phyloP scores from a whole-genome alignment of 805 yeast genomes.

The Brettanomyces anomalus region DNA sequence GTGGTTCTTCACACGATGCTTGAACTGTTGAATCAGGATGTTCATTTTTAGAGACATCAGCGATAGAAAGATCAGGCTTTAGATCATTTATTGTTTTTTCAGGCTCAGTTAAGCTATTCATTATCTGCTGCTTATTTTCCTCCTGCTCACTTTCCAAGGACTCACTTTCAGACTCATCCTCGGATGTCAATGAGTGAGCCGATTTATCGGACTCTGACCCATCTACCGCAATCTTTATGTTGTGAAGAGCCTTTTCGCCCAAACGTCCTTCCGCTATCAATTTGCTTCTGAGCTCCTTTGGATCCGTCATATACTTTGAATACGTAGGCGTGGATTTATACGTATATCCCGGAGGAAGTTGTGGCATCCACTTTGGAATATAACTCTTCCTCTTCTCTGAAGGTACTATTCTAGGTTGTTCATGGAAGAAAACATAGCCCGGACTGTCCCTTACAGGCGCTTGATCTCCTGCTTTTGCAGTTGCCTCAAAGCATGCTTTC shows the following conservation, averaged over 20 bases:
- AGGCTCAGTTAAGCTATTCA: not conserved
- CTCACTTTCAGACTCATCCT: not conserved
- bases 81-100: not conserved
- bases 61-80: no score
- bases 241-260: constrained; percentile 71
- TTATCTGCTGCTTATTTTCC: not conserved
- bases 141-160: not conserved
- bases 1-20: no score
- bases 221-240: constrained; percentile 27
- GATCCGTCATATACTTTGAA: constrained; percentile 55
- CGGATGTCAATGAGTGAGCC: not conserved
- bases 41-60: no score
- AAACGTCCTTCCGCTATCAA: constrained; percentile 73
- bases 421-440: constrained; percentile 1
- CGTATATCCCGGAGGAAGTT: constrained; percentile 90
- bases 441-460: constrained; percentile 3
- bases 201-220: not conserved
- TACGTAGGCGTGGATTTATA: constrained; percentile 70
- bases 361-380: constrained; percentile 70
- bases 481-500: constrained; percentile 4
- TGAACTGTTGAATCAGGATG: no score
- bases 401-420: constrained; percentile 43
- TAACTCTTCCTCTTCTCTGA: constrained; percentile 21
- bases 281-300: constrained; percentile 58
- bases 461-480: not conserved